These are phyloP conservation scores for Leishmania tropica DNA, from an alignment of 208 protist species.

Conservation along the genomic window DNA sequence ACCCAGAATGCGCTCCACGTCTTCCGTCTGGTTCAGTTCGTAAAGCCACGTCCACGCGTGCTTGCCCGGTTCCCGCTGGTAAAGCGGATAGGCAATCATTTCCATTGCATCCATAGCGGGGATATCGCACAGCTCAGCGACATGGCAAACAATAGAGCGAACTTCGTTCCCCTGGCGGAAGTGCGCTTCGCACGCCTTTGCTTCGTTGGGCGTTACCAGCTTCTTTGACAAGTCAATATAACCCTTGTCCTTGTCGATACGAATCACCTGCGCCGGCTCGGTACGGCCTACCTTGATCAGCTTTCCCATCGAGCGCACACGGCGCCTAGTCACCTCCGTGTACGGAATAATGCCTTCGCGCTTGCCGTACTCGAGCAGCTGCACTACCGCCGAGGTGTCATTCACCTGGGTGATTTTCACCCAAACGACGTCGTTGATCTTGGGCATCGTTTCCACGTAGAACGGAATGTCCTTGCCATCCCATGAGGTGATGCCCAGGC, in stretches of 20 bases:
- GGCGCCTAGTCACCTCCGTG: constrained; percentile 96
- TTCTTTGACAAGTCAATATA: constrained; percentile 99
- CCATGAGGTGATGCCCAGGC: constrained; percentile 78
- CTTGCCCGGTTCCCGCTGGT: constrained; percentile 74
- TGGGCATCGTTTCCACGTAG: constrained; percentile 88
- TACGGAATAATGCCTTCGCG: constrained; percentile 99
- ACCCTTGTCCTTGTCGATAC: constrained; percentile 99
- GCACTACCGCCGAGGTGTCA: constrained; percentile 94
- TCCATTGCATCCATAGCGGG: constrained; percentile 84
- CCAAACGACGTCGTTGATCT: constrained; percentile 98
- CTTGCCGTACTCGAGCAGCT: constrained; percentile 98
- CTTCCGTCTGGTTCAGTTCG: constrained; percentile 71
- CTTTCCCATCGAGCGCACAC: constrained; percentile 99
- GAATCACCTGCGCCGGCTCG: constrained; percentile 97
- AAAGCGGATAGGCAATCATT: constrained; percentile 97
- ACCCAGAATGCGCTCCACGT: constrained; percentile 74
- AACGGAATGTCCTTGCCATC: constrained; percentile 76
- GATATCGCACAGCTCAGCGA: constrained; percentile 89
- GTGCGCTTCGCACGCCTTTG: constrained; percentile 92
- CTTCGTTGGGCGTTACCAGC: constrained; percentile 95
- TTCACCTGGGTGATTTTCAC: constrained; percentile 95
- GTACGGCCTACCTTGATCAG: constrained; percentile 97
- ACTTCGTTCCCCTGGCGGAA: constrained; percentile 97
- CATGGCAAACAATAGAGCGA: constrained; percentile 96
- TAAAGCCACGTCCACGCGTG: constrained; percentile 83